Percentiles rank a stretch among this genome's conserved stretches.
These are phyloP conservation scores for Phaeosphaeriaceae sp. DNA, from an alignment of 2,329 filamentous ascomycete species.

Conservation along the genomic window DNA sequence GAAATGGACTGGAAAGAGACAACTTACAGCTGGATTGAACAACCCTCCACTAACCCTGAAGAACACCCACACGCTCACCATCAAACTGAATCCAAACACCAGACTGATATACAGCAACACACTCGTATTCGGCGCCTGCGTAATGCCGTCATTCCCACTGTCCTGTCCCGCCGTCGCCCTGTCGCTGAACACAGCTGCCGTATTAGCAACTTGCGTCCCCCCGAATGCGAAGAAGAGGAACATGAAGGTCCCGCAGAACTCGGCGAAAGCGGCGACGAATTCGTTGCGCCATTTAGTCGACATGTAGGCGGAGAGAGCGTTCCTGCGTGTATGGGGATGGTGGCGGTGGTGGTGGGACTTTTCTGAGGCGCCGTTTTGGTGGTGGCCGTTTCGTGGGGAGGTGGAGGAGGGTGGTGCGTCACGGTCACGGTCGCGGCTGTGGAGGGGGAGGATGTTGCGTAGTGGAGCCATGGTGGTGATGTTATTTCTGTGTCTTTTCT, in stretches of 20 bases:
- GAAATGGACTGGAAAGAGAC: too few species aligned
- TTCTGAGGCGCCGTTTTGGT: neutral
- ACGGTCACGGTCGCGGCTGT: conserved; percentile 5
- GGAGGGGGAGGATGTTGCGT: conserved; percentile 17
- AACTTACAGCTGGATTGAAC: conserved; percentile 50
- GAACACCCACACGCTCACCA: conserved; percentile 52
- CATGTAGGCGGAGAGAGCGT: neutral
- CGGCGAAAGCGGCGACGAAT: conserved; percentile 44
- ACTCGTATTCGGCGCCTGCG: conserved; percentile 41
- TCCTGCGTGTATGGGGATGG: neutral
- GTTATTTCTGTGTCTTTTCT: neutral
- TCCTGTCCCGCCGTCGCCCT: conserved; percentile 27
- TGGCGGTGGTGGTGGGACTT: neutral
- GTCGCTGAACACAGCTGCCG: conserved; percentile 30
- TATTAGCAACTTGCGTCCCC: conserved; percentile 48
- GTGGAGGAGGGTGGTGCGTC: neutral
- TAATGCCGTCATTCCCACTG: conserved; percentile 29
- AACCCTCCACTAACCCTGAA: conserved; percentile 48
- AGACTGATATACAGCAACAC: conserved; percentile 47
- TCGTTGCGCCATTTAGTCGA: conserved; percentile 42
- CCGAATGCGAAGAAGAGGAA: conserved; percentile 52
- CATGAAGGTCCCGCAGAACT: conserved; percentile 51
- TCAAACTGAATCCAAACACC: conserved; percentile 47
- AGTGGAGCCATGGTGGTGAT: conserved; percentile 9
- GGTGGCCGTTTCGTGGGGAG: conserved; percentile 1